A percentile compares a stretch with the other conserved stretches of the same genome.
phyloP scores from a whole-genome alignment of 2,329 filamentous ascomycete species.

The Diaporthe sp. region DNA sequence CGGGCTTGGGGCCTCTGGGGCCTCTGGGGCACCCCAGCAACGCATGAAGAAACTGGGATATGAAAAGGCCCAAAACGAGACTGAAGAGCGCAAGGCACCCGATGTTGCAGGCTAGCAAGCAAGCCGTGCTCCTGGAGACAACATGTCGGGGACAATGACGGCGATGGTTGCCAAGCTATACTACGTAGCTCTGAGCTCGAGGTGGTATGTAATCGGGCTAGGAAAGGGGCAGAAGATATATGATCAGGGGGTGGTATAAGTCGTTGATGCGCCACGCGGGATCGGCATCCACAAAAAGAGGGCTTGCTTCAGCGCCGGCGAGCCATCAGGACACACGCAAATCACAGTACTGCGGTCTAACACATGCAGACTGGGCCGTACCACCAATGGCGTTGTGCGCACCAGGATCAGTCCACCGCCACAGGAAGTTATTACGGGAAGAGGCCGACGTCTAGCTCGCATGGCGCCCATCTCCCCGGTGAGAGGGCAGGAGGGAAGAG shows the following conservation, averaged over 20 bases:
- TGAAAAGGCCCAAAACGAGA: not conserved
- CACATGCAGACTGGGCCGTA: not conserved
- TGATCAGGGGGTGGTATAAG: conserved; percentile 26
- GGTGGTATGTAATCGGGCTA: not conserved
- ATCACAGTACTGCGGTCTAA: not conserved
- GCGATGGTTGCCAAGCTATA: not conserved
- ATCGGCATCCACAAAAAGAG: conserved; percentile 6
- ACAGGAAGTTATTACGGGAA: not conserved
- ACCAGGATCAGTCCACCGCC: conserved; percentile 4
- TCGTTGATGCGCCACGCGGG: conserved; percentile 11
- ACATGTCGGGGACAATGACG: conserved; percentile 1
- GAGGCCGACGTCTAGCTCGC: conserved; percentile 16
- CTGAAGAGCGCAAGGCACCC: not conserved
- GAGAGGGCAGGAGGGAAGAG: not conserved
- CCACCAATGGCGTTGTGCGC: not conserved
- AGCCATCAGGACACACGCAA: not conserved
- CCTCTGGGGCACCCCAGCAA: not conserved
- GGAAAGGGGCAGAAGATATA: conserved; percentile 13
- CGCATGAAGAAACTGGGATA: conserved; percentile 7
- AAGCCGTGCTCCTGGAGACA: not conserved
- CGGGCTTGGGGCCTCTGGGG: not conserved
- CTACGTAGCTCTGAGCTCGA: conserved; percentile 7
- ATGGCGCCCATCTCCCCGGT: not conserved
- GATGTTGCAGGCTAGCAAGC: not conserved
- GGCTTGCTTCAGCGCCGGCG: not conserved